Percentiles rank a stretch among this genome's conserved stretches.
phyloP scores from a whole-genome alignment of 139 green algal genomes.

The Chlorella sorokiniana region DNA sequence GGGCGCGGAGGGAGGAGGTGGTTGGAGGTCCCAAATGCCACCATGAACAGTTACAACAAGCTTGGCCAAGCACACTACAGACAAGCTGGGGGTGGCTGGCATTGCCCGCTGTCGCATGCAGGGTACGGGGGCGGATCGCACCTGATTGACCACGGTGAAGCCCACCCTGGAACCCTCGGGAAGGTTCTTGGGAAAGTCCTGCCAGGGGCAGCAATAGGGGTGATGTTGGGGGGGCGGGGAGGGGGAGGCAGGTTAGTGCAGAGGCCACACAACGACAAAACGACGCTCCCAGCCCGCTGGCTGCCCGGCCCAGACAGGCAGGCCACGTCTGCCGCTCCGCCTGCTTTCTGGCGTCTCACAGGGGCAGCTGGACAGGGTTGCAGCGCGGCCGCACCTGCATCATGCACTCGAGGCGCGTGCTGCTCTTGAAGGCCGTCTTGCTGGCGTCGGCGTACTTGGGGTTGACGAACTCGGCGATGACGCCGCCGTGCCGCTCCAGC shows the following conservation, averaged over 20 bases:
- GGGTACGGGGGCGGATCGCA: no score
- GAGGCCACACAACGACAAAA: neutral
- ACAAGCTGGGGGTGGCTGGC: no score
- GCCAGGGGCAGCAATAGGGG: conserved; percentile 16
- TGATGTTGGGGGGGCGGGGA: neutral
- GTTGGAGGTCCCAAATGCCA: neutral
- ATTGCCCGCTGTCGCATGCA: no score
- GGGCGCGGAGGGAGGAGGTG: neutral
- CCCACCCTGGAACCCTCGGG: conserved; percentile 75
- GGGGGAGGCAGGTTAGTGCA: neutral
- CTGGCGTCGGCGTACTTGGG: conserved; percentile 94
- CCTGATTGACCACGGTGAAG: conserved; percentile 94
- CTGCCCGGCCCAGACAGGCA: no score
- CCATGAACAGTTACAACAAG: no score
- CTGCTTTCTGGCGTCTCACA: no score
- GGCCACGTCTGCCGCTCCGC: no score
- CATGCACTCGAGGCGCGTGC: conserved; percentile 99
- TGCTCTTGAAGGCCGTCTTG: conserved; percentile 91
- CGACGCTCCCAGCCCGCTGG: no score
- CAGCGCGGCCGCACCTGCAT: conserved; percentile 94
- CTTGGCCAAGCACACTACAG: no score
- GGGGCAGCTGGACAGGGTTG: no score
- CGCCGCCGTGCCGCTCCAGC: conserved; percentile 75
- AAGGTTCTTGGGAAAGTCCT: conserved; percentile 90
- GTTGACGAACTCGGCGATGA: conserved; percentile 99